Percentiles rank a stretch among this genome's conserved stretches.
Evolutionary conservation across 1,284 basidiomycete genomes (phyloP).

Genomic region (Ustilago vetiveriae): DNA sequence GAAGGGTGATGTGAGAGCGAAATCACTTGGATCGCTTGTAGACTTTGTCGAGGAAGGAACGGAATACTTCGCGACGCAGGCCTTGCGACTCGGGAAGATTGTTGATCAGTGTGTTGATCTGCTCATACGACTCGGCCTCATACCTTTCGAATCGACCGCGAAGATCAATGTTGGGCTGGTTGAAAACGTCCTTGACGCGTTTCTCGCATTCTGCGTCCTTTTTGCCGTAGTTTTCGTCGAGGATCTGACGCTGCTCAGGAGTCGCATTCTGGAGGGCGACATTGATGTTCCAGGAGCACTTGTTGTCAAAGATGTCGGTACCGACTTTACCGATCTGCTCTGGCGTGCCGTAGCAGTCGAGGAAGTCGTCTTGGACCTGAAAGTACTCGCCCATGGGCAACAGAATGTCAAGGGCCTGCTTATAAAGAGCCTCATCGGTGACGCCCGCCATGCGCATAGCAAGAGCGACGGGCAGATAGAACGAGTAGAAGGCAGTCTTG

Average conservation of each 20-base stretch:
- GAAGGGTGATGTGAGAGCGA: neutral
- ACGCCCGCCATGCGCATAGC: conserved; percentile 84
- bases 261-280: conserved; percentile 79
- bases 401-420: conserved; percentile 82
- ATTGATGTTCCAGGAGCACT: conserved; percentile 97
- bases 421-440: conserved; percentile 78
- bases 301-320: conserved; percentile 98
- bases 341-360: conserved; percentile 89
- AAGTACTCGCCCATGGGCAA: conserved; percentile 96
- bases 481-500: conserved; percentile 98
- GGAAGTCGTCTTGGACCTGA: conserved; percentile 97
- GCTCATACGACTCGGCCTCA: conserved; percentile 78
- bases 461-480: conserved; percentile 96
- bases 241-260: conserved; percentile 72
- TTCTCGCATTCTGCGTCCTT: conserved; percentile 77
- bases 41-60: conserved; percentile 86
- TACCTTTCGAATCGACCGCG: conserved; percentile 76
- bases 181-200: conserved; percentile 80
- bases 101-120: conserved; percentile 62
- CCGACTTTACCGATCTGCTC: conserved; percentile 96
- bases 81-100: conserved; percentile 55
- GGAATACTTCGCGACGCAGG: conserved; percentile 83
- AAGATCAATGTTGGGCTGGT: conserved; percentile 76
- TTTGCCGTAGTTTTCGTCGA: conserved; percentile 83
- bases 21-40: conserved; percentile 74